phyloP scores from a whole-genome alignment of 495 filamentous ascomycete species.

The Chaetomium cochliodes region DNA sequence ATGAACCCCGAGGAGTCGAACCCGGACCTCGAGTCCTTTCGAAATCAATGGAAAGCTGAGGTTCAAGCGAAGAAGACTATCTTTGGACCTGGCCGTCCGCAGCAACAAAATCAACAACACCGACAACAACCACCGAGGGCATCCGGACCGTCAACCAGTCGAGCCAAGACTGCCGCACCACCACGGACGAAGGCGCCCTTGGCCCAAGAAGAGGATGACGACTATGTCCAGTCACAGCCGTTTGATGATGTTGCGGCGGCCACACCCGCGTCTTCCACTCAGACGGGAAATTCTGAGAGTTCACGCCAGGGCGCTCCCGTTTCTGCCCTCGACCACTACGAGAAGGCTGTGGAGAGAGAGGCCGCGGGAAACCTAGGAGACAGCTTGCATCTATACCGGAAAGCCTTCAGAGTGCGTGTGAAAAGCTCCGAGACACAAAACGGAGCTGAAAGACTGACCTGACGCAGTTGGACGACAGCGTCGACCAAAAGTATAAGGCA shows the following conservation, averaged over 20 bases:
- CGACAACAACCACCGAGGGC: too few species aligned
- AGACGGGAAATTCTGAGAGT: slow-evolving; percentile 8
- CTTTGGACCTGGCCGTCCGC: neutral
- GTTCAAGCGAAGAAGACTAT: slow-evolving; percentile 28
- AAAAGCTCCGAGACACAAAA: neutral
- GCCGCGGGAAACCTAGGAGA: slow-evolving; percentile 81
- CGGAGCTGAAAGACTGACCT: neutral
- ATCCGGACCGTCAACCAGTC: slow-evolving; percentile 19
- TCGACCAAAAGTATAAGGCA: slow-evolving; percentile 81
- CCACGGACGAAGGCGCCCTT: slow-evolving; percentile 21
- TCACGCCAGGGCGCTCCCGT: slow-evolving; percentile 52
- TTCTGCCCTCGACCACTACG: slow-evolving; percentile 90
- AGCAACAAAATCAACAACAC: too few species aligned
- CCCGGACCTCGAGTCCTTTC: slow-evolving; percentile 43
- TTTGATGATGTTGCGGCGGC: slow-evolving; percentile 39
- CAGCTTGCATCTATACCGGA: slow-evolving; percentile 83
- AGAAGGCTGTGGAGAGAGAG: slow-evolving; percentile 87
- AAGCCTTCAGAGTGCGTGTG: slow-evolving; percentile 71
- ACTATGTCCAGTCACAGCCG: slow-evolving; percentile 38
- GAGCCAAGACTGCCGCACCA: neutral
- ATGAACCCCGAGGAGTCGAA: slow-evolving; percentile 33
- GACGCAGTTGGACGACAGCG: slow-evolving; percentile 71
- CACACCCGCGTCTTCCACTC: neutral
- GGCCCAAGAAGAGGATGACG: slow-evolving; percentile 34
- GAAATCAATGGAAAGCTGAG: slow-evolving; percentile 43